Base-by-base conservation (phyloP, 2,329 filamentous ascomycete species). In the Stagonosporopsis tanaceti region DNA sequence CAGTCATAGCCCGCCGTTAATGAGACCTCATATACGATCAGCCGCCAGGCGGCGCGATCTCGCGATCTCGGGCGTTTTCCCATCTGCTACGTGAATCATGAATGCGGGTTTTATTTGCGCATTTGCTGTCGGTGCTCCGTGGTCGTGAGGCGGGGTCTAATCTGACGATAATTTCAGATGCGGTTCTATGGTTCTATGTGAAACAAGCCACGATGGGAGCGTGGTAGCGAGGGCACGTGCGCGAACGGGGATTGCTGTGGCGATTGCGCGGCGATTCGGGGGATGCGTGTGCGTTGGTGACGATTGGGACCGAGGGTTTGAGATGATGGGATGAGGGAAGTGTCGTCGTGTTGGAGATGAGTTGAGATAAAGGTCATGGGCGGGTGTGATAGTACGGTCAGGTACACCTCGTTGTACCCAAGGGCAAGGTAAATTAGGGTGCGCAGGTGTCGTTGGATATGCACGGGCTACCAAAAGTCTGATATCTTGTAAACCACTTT, bases 211-310 rank as follows among this genome's bases (percentile, higher is more conserved):
- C 41, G 30, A 47, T 47, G 34, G 41, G 53, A 57, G 25, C 35
- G 27, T 30, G 53, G 53, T 56, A 50, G 46, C 53, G 53, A 56
- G 40, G 53, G 46, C 37, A 50, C 53, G 53, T 56, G 53, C 53
- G 15, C 24, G 20, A 27, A 25, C 44, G 32, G 45, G 47, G 37
- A 52, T 35, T 15, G 22, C 7, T 12, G 51, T 25, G 25, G 41
- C 30, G 58, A 8, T 66, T 37, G 12, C 51, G 58, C 17, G 41
- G 50, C 35, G 24, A 27, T 8, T 53, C 30, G 45, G 14, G 28
- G 8, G 20, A 37, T 32, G 25, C 32, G 25, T 25, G 40, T 25
- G 22, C 37, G 41, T 25, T 15, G 7, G 17, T 35, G 14, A 12
- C n/a, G 7, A 41, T 37, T 47, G 51, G 51, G 51, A 53, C 51